Percentiles rank a stretch among this genome's conserved stretches.
Evolutionary conservation across 257 asterid genomes (phyloP).

Genomic region (Nyctanthes arbortristis): DNA sequence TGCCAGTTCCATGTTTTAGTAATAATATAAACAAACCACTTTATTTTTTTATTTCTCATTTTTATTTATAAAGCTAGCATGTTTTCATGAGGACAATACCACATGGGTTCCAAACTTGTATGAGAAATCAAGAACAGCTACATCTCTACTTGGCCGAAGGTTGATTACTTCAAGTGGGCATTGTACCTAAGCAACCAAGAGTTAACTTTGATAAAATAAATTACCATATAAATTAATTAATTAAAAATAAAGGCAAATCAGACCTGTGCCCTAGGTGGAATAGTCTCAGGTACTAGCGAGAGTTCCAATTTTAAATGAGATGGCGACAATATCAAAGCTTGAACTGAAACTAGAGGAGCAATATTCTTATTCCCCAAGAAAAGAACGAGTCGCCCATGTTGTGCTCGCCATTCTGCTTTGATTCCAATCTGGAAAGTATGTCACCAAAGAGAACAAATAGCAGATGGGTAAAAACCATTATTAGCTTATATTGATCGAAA

Average conservation of each 20-base stretch:
- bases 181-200: conserved; percentile 62
- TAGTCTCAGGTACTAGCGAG: conserved; percentile 86
- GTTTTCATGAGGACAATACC: conserved; percentile 44
- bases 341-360: conserved; percentile 76
- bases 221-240: not conserved
- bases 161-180: conserved; percentile 89
- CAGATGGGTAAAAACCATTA: not conserved
- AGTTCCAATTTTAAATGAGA: conserved; percentile 75
- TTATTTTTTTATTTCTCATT: not conserved
- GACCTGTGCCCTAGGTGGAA: conserved; percentile 98
- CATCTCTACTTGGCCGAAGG: conserved; percentile 88
- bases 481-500: not conserved
- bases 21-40: conserved; percentile 17
- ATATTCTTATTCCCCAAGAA: conserved; percentile 91
- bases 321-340: conserved; percentile 76
- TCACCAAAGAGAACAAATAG: conserved; percentile 21
- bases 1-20: conserved; percentile 27
- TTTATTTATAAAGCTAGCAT: not conserved
- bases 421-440: conserved; percentile 69
- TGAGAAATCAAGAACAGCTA: conserved; percentile 86
- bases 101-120: conserved; percentile 67
- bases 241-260: conserved; percentile 1
- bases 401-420: conserved; percentile 92
- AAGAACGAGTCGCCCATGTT: conserved; percentile 83
- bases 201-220: conserved; percentile 1